Conservation (phyloP, 192 early-diverging fungal genomes). For the Pilobolus umbonatus region DNA sequence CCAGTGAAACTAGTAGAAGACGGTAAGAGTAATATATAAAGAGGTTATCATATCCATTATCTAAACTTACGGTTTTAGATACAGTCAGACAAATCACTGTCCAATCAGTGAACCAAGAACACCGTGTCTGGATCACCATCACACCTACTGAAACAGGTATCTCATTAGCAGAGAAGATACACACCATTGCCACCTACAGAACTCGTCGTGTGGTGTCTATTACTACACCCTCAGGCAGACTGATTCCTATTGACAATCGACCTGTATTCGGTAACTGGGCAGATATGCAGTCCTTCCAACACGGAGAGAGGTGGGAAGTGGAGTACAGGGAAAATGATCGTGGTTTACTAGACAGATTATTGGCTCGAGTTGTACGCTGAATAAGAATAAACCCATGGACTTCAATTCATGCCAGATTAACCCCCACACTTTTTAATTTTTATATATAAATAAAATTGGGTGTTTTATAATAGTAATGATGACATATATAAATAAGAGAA, state of each 20-base stretch:
- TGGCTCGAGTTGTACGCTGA: conserved; percentile 26
- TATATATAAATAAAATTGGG: neutral
- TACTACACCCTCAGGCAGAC: conserved; percentile 22
- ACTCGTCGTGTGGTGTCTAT: conserved; percentile 29
- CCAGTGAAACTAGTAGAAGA: neutral
- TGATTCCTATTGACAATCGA: conserved; percentile 24
- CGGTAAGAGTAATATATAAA: neutral
- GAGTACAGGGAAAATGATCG: conserved; percentile 30
- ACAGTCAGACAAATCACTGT: conserved; percentile 33
- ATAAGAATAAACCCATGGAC: conserved; percentile 2
- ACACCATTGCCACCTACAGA: conserved; percentile 29
- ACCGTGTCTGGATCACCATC: conserved; percentile 31
- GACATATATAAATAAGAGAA: neutral
- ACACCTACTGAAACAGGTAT: conserved; percentile 29
- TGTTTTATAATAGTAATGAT: neutral
- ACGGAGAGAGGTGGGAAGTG: conserved; percentile 32
- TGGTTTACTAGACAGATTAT: conserved; percentile 23
- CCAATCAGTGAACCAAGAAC: conserved; percentile 28
- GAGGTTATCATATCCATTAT: neutral
- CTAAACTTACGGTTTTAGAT: neutral
- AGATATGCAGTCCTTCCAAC: conserved; percentile 24
- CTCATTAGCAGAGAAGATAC: conserved; percentile 29
- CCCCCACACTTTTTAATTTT: neutral
- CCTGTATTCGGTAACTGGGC: conserved; percentile 34
- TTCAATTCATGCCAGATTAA: neutral